phyloP scores from a whole-genome alignment of 2,329 filamentous ascomycete species.

The Coniochaeta pulveracea region DNA sequence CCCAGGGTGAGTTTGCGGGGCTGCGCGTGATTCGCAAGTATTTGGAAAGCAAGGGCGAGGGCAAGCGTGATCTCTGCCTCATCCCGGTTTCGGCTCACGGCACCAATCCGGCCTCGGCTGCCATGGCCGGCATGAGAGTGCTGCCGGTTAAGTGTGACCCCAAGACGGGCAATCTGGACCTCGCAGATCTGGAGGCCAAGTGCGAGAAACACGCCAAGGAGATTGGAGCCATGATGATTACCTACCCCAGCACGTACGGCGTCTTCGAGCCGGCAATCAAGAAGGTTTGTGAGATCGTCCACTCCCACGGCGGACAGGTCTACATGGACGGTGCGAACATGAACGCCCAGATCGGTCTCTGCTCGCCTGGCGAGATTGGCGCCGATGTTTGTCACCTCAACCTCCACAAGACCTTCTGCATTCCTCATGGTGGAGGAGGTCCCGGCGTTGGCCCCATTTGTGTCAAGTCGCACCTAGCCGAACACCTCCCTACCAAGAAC shows the following conservation, averaged over 20 bases:
- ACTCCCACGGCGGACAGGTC: slow-evolving; percentile 80
- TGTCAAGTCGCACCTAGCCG: slow-evolving; percentile 69
- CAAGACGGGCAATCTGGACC: slow-evolving; percentile 79
- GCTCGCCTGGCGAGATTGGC: slow-evolving; percentile 88
- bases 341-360: slow-evolving; percentile 95
- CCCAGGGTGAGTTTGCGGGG: slow-evolving; percentile 89
- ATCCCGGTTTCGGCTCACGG: slow-evolving; percentile 94
- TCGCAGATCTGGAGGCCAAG: slow-evolving; percentile 76
- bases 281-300: slow-evolving; percentile 74
- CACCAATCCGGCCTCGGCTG: slow-evolving; percentile 88
- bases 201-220: slow-evolving; percentile 79
- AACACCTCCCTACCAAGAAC: slow-evolving; percentile 55
- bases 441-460: slow-evolving; percentile 91
- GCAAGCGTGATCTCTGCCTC: slow-evolving; percentile 79
- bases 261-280: slow-evolving; percentile 89
- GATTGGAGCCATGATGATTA: slow-evolving; percentile 90
- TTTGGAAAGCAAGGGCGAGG: slow-evolving; percentile 54
- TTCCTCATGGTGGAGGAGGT: slow-evolving; percentile 88
- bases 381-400: slow-evolving; percentile 96
- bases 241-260: slow-evolving; percentile 89
- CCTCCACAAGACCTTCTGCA: slow-evolving; percentile 98
- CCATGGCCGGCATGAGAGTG: slow-evolving; percentile 93
- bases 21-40: slow-evolving; percentile 81
- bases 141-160: slow-evolving; percentile 85
- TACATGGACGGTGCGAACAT: slow-evolving; percentile 99